Evolutionary conservation across 2,329 filamentous ascomycete genomes (phyloP), one percentile per base, ranked within the genome.

Genomic region (Sporothrix luriei): DNA sequence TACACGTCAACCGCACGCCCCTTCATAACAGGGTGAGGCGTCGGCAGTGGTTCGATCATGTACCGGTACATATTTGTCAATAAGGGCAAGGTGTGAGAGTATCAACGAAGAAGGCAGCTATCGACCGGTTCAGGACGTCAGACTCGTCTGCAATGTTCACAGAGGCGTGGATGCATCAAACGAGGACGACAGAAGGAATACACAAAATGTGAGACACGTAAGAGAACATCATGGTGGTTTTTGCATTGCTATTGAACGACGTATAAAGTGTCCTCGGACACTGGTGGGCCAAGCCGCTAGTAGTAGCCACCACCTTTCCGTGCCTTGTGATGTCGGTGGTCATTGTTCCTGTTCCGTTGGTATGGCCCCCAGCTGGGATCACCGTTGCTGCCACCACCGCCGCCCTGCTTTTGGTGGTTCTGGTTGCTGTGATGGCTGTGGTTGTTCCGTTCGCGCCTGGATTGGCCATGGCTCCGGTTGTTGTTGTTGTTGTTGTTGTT

Each of bases 311-410:
- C 54, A 13, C 66, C 66, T 51, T 71, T 71, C 3, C 66, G 48
- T 1, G 38, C 24, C 33, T 71, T 71, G 51, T 68, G 46, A 5
- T 21, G 55, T 10, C 55, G 38, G 11, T 68, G 68, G 24, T 70
- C 66, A n/a, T 70, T 61, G 57, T 69, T 67, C 29, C 70, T 49
- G 66, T 16, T 66, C 26, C 70, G 70, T 6, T 69, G 68, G 29
- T 71, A 71, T 0, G 65, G 59, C 0, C 43, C 66, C 70, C 70
- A 71, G 2, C 68, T 68, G 0, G 40, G 3, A 6, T 70, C 71
- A 14, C 24, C 24, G 40, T 67, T 51, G 4, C 52, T 24, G 52
- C 38, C 57, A 16, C 62, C 62, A 24, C 29, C 54, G 40, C 40
- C 40, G 40, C 40, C 40, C 33, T 33, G 33, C 33, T 33, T 33